Evolutionary conservation across 345 rosid genomes (phyloP).

Genomic region (Moricandia moricandioides): DNA sequence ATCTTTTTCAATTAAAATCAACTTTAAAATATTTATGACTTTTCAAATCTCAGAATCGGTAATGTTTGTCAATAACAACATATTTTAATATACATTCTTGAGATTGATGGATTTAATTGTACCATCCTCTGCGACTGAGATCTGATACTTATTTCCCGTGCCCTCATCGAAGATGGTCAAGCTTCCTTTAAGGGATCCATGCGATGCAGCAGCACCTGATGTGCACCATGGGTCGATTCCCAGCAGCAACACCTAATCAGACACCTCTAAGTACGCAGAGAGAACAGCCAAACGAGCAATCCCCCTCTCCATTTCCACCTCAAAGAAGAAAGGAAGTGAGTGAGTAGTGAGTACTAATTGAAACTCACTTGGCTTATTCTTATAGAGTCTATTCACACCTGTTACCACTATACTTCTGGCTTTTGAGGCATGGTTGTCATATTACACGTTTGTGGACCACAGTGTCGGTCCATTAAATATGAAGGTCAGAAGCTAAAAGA

Average conservation of each 20-base stretch:
- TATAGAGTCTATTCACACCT: not conserved
- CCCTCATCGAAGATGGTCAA: conserved; percentile 69
- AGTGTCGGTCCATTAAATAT: too few relatives aligned
- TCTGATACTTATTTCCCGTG: conserved; percentile 57
- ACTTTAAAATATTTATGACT: too few relatives aligned
- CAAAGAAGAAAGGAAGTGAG: not conserved
- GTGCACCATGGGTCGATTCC: conserved; percentile 47
- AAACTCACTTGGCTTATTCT: not conserved
- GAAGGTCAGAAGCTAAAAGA: too few relatives aligned
- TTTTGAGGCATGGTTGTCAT: not conserved
- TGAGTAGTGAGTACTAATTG: not conserved
- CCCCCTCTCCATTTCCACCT: not conserved
- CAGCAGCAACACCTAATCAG: not conserved
- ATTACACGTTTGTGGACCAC: not conserved
- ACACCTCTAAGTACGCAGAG: not conserved
- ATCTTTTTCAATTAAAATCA: too few relatives aligned
- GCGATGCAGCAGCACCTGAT: conserved; percentile 40
- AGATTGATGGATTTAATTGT: conserved; percentile 70
- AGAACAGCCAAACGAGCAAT: not conserved
- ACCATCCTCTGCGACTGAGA: conserved; percentile 58
- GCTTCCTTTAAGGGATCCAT: conserved; percentile 47
- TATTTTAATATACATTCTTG: conserved; percentile 52
- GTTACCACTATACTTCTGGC: not conserved
- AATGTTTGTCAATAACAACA: not conserved
- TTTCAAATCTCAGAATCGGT: too few relatives aligned